phyloP scores from a whole-genome alignment of 2,329 filamentous ascomycete species.

The Cladophialophora carrionii region DNA sequence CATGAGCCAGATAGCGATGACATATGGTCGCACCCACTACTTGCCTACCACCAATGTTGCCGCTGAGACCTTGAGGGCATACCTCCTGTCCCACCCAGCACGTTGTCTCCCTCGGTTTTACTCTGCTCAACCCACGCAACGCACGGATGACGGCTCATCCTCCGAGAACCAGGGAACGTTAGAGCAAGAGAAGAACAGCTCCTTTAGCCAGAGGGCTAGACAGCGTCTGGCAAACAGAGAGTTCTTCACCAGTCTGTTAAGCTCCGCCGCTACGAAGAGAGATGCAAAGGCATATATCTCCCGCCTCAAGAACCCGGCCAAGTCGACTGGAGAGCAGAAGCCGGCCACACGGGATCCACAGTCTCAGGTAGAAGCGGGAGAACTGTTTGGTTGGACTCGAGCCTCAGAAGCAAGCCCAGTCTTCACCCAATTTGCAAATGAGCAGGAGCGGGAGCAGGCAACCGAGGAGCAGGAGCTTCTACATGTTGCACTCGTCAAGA shows the following conservation, averaged over 20 bases:
- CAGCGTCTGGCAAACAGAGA: conserved; percentile 64
- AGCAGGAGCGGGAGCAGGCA: conserved; percentile 40
- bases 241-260: conserved; percentile 82
- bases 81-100: conserved; percentile 15
- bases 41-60: conserved; percentile 40
- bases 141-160: conserved; percentile 35
- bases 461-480: conserved; percentile 53
- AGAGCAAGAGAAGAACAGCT: conserved; percentile 15
- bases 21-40: conserved; percentile 35
- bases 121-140: conserved; percentile 30
- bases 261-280: conserved; percentile 85
- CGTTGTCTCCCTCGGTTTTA: conserved; percentile 19
- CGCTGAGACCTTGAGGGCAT: conserved; percentile 28
- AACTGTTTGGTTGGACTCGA: conserved; percentile 61
- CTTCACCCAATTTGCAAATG: conserved; percentile 59
- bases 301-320: conserved; percentile 66
- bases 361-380: conserved; percentile 53
- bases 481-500: conserved; percentile 83
- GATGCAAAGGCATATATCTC: conserved; percentile 91
- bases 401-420: conserved; percentile 63
- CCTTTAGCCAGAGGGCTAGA: conserved; percentile 46
- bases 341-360: conserved; percentile 38
- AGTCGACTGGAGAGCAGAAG: conserved; percentile 31
- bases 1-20: conserved; percentile 46
- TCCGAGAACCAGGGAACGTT: conserved; percentile 15